Evolutionary conservation across 306 rosid species (phyloP), one percentile per base, ranked within the genome.

Genomic region (Inga laurina): DNA sequence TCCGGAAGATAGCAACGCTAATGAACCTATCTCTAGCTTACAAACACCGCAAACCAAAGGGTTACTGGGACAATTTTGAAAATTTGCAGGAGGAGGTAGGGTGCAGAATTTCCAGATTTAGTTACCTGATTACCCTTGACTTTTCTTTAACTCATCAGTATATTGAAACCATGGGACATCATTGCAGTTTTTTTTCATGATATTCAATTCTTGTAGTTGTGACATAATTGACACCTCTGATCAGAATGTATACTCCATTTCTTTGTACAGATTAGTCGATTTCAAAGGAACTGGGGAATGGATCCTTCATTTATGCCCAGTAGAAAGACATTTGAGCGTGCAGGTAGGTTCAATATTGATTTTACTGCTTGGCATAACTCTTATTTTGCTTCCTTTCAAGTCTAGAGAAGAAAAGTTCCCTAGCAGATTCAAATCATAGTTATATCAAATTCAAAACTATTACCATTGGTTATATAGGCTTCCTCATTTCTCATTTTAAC

Each of bases 251-350:
- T 39, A 52, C 74, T 35, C 84, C 57, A 77, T 44, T 79, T 83
- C 43, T 30, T 34, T 39, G 13, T 85, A 81, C 94, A 96, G 99
- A 93, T 96, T 80, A 80, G 81, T 81, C 83, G 90, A 75, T 96
- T 96, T 80, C 98, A 96, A 77, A 93, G 84, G 83, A 93, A 85
- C 83, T 96, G 99, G 99, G 99, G 97, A 79, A 93, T 96, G 98
- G 99, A 96, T 79, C 93, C 89, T 7, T 88, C 94, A 22, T 82
- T 79, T 74, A 96, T 96, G 99, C 99, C 99, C 1, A 96, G 99
- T 76, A 90, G 99, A 84, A 96, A 90, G 90, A 87, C 98, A 83
- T 93, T 96, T 78, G 99, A 96, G 79, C 98, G 98, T 18, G 99
- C 98, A 81, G 99, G 99, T 91, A 84, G 57, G 77, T 75, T 71